A percentile compares a stretch with the other conserved stretches of the same genome.
phyloP scores from a whole-genome alignment of 805 yeast species.

The Candida fluviatilis region DNA sequence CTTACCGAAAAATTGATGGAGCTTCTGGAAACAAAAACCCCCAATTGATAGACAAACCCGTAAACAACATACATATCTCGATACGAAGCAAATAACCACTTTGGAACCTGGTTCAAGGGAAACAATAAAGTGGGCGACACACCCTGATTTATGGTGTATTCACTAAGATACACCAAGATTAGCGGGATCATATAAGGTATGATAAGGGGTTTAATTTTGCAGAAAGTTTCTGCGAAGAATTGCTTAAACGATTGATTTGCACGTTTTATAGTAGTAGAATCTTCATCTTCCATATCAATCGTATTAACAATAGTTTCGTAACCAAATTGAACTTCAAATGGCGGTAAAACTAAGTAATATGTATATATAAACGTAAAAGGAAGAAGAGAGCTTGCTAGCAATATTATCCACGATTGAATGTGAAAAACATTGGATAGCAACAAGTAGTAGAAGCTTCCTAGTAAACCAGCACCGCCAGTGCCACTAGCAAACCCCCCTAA shows the following conservation, averaged over 20 bases:
- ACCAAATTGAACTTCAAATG: not conserved
- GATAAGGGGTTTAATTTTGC: slow-evolving; percentile 39
- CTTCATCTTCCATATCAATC: no score
- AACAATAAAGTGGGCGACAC: slow-evolving; percentile 83
- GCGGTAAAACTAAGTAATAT: slow-evolving; percentile 23
- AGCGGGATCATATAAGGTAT: slow-evolving; percentile 80
- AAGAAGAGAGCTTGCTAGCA: slow-evolving; percentile 53
- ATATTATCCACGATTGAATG: slow-evolving; percentile 48
- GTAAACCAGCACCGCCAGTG: slow-evolving; percentile 92
- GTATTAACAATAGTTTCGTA: slow-evolving; percentile 4
- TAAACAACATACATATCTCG: slow-evolving; percentile 90
- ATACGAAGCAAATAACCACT: slow-evolving; percentile 50
- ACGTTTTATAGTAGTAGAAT: not conserved
- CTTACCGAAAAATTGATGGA: slow-evolving; percentile 64
- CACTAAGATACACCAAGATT: slow-evolving; percentile 77
- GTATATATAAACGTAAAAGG: slow-evolving; percentile 48
- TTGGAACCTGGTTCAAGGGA: slow-evolving; percentile 64
- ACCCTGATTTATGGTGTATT: slow-evolving; percentile 88
- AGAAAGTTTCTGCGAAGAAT: slow-evolving; percentile 13
- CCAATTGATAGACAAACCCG: slow-evolving; percentile 85
- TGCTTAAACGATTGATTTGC: not conserved
- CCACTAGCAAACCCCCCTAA: slow-evolving; percentile 90
- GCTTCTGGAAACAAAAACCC: slow-evolving; percentile 89
- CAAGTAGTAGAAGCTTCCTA: slow-evolving; percentile 73
- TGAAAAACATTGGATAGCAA: slow-evolving; percentile 66